Evolutionary conservation across 495 filamentous ascomycete species (phyloP).

Genomic region (Penicillium coffeae): DNA sequence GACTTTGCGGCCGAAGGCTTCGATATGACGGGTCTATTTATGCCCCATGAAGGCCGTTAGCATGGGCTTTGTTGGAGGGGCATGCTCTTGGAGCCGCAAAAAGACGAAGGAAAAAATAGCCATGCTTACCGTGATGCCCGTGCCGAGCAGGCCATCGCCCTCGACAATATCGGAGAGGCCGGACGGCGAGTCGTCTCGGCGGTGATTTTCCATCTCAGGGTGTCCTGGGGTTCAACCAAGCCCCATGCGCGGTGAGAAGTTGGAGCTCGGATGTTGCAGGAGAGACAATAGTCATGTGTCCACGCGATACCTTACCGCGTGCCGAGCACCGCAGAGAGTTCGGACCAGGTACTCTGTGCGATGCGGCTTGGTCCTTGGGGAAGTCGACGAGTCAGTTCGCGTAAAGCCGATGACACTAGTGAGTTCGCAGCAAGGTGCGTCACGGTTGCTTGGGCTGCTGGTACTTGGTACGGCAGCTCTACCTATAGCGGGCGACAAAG

Average conservation of each 20-base stretch:
- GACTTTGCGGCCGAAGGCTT: constrained; percentile 92
- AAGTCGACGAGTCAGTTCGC: constrained; percentile 7
- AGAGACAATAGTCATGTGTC: constrained; percentile 24
- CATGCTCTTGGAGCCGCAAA: not conserved
- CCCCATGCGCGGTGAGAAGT: constrained; percentile 25
- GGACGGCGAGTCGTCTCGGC: constrained; percentile 44
- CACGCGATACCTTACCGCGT: constrained; percentile 42
- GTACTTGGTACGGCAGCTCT: not conserved
- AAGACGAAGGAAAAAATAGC: constrained; percentile 9
- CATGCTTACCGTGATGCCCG: constrained; percentile 47
- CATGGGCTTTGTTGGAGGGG: constrained; percentile 3
- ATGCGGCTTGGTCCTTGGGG: not conserved
- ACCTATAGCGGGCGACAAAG: not conserved
- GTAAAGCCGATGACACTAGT: constrained; percentile 4
- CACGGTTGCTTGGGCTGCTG: not conserved
- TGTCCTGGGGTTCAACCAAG: constrained; percentile 23
- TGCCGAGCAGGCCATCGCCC: constrained; percentile 48
- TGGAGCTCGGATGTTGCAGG: constrained; percentile 19
- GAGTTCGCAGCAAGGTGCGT: constrained; percentile 12
- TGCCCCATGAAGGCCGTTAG: constrained; percentile 2
- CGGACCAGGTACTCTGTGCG: not conserved
- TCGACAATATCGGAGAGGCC: constrained; percentile 47
- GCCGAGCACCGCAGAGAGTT: constrained; percentile 4
- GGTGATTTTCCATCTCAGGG: constrained; percentile 44
- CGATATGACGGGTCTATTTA: constrained; percentile 74